A percentile compares a stretch with the other conserved stretches of the same genome.
These are phyloP conservation scores for Solanum peruvianum DNA, from an alignment of 257 asterid species.

Conservation along the genomic window DNA sequence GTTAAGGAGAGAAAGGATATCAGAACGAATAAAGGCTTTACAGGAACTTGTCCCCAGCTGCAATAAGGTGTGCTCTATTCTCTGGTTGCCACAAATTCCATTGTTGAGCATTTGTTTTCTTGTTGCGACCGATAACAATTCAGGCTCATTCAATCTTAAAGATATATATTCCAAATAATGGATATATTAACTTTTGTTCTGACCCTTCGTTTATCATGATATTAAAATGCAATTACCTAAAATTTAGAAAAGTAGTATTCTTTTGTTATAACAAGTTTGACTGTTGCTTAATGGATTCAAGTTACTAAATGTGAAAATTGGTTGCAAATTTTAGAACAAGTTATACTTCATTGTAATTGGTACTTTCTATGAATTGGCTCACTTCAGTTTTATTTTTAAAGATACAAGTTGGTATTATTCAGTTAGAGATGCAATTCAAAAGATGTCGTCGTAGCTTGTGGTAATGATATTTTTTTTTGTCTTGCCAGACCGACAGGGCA, in stretches of 20 bases:
- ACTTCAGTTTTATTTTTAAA: not conserved
- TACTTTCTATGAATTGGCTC: not conserved
- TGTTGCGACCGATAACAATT: not conserved
- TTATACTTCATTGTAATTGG: not conserved
- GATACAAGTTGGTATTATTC: not conserved
- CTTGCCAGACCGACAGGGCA: constrained; percentile 68
- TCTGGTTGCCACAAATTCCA: not conserved
- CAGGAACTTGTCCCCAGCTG: constrained; percentile 84
- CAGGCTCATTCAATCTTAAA: not conserved
- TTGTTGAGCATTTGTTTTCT: not conserved
- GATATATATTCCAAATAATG: not conserved
- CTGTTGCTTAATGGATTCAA: not conserved
- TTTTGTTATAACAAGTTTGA: not conserved
- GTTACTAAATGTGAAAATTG: not conserved
- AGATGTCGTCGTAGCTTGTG: not conserved
- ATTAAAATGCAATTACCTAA: not conserved
- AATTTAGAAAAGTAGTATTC: not conserved
- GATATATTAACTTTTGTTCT: not conserved
- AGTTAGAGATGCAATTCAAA: not conserved
- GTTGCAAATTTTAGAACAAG: not conserved
- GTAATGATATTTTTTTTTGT: not conserved
- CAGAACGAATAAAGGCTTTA: constrained; percentile 75
- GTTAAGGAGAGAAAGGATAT: constrained; percentile 76
- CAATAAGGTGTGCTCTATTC: constrained; percentile 41
- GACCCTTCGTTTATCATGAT: not conserved